Conservation (phyloP, 2,329 filamentous ascomycete species). For the Phialophora verrucosa region DNA sequence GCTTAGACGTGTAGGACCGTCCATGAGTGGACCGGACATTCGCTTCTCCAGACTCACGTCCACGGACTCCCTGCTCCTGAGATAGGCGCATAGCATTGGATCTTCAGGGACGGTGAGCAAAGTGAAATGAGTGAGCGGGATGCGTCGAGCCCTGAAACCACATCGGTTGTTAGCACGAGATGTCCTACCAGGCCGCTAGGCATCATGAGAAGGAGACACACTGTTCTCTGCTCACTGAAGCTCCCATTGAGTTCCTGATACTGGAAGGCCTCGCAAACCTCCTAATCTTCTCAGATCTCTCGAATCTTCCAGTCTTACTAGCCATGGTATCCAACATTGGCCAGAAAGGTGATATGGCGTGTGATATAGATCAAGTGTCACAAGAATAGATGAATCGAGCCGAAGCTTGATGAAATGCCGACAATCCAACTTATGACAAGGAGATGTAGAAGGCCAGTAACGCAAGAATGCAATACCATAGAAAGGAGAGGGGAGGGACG, state of each 20-base stretch:
- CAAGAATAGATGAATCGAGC: neutral
- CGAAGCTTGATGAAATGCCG: neutral
- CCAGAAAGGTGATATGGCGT: neutral
- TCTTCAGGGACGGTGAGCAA: conserved; percentile 28
- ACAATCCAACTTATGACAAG: neutral
- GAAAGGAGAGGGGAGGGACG: conserved; percentile 9
- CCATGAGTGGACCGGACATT: neutral
- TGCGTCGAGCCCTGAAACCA: conserved; percentile 14
- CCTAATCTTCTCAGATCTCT: neutral
- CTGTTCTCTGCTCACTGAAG: conserved; percentile 1
- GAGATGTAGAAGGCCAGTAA: neutral
- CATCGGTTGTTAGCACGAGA: neutral
- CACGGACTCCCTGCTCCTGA: conserved; percentile 18
- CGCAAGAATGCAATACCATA: neutral
- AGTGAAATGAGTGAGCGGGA: conserved; percentile 29
- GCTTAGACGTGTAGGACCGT: neutral
- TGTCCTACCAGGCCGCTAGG: neutral
- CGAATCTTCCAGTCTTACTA: neutral
- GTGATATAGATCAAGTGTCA: neutral
- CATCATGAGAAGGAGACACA: neutral
- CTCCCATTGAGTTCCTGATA: neutral
- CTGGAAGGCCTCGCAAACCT: neutral
- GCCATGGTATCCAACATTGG: neutral
- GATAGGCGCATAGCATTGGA: conserved; percentile 27
- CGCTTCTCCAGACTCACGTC: conserved; percentile 24